Conservation (phyloP, 441 rosid species). For the Kokia cookei region DNA sequence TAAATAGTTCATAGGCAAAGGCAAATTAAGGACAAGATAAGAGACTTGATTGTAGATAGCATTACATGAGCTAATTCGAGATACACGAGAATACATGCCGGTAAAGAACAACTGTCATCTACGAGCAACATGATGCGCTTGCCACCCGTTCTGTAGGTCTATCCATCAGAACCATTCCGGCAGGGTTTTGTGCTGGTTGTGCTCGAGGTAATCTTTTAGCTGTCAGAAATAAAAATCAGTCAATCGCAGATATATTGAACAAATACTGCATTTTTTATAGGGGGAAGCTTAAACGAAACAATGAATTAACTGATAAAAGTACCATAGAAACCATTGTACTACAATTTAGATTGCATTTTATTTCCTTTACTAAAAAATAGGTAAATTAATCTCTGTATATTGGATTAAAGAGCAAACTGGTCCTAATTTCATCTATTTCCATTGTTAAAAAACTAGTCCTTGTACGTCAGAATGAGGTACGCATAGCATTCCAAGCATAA, state of each 20-base stretch:
- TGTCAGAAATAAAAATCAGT: conserved; percentile 16
- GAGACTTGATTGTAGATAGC: background rate
- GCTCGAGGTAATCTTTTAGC: conserved; percentile 80
- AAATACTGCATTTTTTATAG: background rate
- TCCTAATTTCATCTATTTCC: too few relatives aligned
- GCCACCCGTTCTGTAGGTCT: conserved; percentile 66
- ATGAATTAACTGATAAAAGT: background rate
- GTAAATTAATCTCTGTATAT: too few relatives aligned
- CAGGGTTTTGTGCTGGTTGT: conserved; percentile 76
- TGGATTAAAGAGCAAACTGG: too few relatives aligned
- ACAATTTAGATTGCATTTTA: too few relatives aligned
- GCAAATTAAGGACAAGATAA: background rate
- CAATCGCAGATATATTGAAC: background rate
- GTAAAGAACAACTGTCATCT: background rate
- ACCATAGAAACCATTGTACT: too few relatives aligned
- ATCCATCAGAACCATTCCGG: conserved; percentile 92
- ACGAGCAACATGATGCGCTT: conserved; percentile 77
- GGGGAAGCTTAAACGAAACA: background rate
- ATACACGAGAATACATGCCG: conserved; percentile 8
- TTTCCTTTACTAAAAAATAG: too few relatives aligned
- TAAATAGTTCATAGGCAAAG: conserved; percentile 3
- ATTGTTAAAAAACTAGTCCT: too few relatives aligned
- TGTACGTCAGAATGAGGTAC: too few relatives aligned
- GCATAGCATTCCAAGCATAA: too few relatives aligned
- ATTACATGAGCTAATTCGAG: conserved; percentile 17